Evolutionary conservation across 495 filamentous ascomycete species (phyloP).

Genomic region (Hypoxylon fuscum): DNA sequence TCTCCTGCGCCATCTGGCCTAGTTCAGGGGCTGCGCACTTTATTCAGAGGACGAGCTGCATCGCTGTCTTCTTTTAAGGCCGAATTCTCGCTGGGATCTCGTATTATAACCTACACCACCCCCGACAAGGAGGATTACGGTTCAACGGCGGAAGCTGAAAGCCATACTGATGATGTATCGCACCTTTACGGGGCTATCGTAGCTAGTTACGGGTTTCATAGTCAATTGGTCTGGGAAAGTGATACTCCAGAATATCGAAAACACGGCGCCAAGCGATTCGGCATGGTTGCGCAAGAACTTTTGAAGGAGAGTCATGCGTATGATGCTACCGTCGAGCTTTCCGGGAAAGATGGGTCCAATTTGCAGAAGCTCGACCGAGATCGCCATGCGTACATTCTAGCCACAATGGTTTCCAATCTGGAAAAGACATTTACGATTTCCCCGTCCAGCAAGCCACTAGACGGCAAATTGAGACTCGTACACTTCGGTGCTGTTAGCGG

Average conservation of each 20-base stretch:
- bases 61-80: constrained; percentile 66
- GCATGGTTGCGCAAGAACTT: constrained; percentile 80
- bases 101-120: constrained; percentile 57
- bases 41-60: constrained; percentile 61
- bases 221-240: constrained; percentile 84
- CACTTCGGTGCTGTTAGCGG: constrained; percentile 72
- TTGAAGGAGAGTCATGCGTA: constrained; percentile 75
- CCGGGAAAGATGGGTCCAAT: constrained; percentile 34
- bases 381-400: constrained; percentile 71
- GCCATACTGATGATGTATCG: constrained; percentile 15
- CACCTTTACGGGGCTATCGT: constrained; percentile 81
- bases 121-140: constrained; percentile 35
- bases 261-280: constrained; percentile 78
- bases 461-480: constrained; percentile 74
- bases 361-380: constrained; percentile 42
- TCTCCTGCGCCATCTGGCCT: constrained; percentile 41
- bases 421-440: constrained; percentile 84
- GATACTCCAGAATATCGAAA: constrained; percentile 80
- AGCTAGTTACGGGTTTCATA: constrained; percentile 87
- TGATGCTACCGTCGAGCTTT: constrained; percentile 61
- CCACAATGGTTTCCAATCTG: constrained; percentile 77
- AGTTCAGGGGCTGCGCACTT: constrained; percentile 62
- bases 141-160: constrained; percentile 12
- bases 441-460: constrained; percentile 70
- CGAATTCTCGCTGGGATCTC: constrained; percentile 72